phyloP scores from a whole-genome alignment of 2,329 filamentous ascomycete species.

The Colletotrichum truncatum region DNA sequence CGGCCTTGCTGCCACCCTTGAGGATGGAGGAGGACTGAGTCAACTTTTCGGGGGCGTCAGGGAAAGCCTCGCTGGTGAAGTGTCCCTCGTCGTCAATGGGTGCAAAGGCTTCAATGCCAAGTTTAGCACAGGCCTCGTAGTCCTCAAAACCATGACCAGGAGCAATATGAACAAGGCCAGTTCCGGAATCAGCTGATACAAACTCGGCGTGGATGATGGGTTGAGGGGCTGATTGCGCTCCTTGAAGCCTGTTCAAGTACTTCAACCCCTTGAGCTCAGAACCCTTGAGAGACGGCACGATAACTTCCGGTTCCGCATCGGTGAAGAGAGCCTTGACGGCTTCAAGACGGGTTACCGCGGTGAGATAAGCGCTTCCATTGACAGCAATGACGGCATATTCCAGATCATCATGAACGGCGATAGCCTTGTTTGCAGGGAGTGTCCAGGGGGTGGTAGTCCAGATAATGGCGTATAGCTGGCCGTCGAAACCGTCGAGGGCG shows the following conservation, averaged over 20 bases:
- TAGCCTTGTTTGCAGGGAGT: constrained; percentile 88
- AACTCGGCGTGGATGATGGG: constrained; percentile 86
- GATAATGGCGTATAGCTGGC: constrained; percentile 79
- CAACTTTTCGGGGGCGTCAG: constrained; percentile 73
- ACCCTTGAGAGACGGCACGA: constrained; percentile 69
- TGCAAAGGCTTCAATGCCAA: constrained; percentile 79
- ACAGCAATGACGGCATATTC: constrained; percentile 75
- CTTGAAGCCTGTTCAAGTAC: constrained; percentile 78
- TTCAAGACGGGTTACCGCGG: constrained; percentile 78
- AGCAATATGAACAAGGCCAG: constrained; percentile 93
- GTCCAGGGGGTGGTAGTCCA: constrained; percentile 99
- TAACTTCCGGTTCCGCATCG: constrained; percentile 51
- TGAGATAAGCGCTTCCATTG: constrained; percentile 68
- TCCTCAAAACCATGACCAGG: constrained; percentile 98
- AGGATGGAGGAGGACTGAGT: constrained; percentile 75
- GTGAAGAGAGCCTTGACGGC: constrained; percentile 61
- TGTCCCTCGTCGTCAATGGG: constrained; percentile 84
- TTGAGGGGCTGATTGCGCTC: constrained; percentile 63
- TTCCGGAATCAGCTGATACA: constrained; percentile 89
- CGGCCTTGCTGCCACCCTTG: constrained; percentile 72
- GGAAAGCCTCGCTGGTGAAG: constrained; percentile 84
- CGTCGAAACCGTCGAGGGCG: constrained; percentile 49
- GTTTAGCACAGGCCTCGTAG: constrained; percentile 80
- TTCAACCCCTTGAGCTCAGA: constrained; percentile 70
- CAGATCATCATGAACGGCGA: constrained; percentile 81